phyloP scores from a whole-genome alignment of 1,284 basidiomycete genomes.

The Paramarasmius palmivorus region DNA sequence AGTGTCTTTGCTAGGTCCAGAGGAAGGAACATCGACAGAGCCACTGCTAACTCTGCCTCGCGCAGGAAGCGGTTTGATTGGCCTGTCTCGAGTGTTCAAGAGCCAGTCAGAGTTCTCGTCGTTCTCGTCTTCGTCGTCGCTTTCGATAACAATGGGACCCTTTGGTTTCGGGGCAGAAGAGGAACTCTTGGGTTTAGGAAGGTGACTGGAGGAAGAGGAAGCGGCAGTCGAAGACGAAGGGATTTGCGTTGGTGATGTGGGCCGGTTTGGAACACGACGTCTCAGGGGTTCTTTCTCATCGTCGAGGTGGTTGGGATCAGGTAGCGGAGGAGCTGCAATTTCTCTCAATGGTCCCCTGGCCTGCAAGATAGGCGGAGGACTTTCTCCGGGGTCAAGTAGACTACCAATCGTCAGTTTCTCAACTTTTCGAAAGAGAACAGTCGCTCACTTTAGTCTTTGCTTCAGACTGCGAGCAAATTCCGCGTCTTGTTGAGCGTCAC shows the following conservation, averaged over 20 bases:
- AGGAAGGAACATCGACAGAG: conserved; percentile 10
- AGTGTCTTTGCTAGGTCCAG: conserved; percentile 21
- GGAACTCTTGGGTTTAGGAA: background rate
- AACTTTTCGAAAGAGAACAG: background rate
- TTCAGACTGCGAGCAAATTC: conserved; percentile 59
- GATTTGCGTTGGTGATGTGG: conserved; percentile 6
- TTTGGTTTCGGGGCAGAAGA: conserved; percentile 8
- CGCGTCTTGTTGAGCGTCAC: conserved; percentile 49
- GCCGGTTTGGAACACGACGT: conserved; percentile 28
- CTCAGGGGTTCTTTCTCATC: conserved; percentile 41
- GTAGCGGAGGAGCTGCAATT: conserved; percentile 39
- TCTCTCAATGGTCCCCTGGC: conserved; percentile 44
- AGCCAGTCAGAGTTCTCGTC: conserved; percentile 10
- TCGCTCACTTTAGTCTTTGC: conserved; percentile 59
- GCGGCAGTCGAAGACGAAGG: conserved; percentile 4
- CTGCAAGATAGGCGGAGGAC: conserved; percentile 1
- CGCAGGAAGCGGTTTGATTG: conserved; percentile 14
- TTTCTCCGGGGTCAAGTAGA: conserved; percentile 3
- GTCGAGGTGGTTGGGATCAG: conserved; percentile 36
- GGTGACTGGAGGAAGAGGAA: conserved; percentile 2
- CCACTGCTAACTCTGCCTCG: conserved; percentile 14
- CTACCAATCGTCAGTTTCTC: background rate
- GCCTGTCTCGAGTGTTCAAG: background rate
- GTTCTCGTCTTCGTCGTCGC: conserved; percentile 22
- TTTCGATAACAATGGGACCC: conserved; percentile 13